phyloP scores from a whole-genome alignment of 805 yeast species.

The Candida coquimbonensis region DNA sequence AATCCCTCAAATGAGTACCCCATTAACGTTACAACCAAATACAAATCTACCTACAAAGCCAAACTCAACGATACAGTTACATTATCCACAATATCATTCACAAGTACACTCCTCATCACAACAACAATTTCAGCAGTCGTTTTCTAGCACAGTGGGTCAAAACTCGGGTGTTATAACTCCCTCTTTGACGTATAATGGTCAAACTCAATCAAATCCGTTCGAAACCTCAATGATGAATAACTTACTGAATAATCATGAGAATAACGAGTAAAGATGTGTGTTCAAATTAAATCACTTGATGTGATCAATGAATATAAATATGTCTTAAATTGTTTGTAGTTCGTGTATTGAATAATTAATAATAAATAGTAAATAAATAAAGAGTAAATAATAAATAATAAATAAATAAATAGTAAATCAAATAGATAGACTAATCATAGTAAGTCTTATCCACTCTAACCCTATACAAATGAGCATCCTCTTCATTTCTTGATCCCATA shows the following conservation, averaged over 20 bases:
- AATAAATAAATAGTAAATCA: slow-evolving; percentile 1
- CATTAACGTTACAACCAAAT: slow-evolving; percentile 9
- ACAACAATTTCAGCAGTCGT: neutral
- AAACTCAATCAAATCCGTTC: slow-evolving; percentile 17
- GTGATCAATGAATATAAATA: no score
- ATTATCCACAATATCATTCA: neutral
- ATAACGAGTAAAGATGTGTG: neutral
- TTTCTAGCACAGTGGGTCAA: neutral
- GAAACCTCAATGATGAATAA: slow-evolving; percentile 18
- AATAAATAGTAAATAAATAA: neutral
- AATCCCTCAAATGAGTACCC: slow-evolving; percentile 24
- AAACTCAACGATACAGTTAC: neutral
- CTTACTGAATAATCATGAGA: neutral
- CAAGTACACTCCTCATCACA: neutral
- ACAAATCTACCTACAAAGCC: neutral
- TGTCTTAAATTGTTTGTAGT: no score
- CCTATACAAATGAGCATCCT: slow-evolving; percentile 31
- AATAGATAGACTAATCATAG: slow-evolving; percentile 3
- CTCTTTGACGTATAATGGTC: slow-evolving; percentile 1
- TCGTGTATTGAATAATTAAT: neutral
- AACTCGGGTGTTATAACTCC: neutral
- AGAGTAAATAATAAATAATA: neutral
- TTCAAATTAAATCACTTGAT: no score
- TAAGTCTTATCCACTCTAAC: slow-evolving; percentile 35
- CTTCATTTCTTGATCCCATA: slow-evolving; percentile 55